Percentiles rank a stretch among this genome's conserved stretches.
Conservation (phyloP, 176 grass and related monocot species). For the sorghum (Sorghum bicolor) region DNA sequence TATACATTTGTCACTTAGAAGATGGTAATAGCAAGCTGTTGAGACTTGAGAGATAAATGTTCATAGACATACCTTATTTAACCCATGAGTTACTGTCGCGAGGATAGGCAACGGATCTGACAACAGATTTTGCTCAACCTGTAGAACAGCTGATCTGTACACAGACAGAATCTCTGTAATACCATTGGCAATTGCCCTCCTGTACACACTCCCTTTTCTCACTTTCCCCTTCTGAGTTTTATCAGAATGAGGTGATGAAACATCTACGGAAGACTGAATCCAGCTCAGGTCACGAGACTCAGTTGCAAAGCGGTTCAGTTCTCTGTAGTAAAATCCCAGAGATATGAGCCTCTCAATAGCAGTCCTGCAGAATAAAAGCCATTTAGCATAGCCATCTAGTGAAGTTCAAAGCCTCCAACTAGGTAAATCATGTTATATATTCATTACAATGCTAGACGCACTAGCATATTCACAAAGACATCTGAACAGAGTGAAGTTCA, state of each 20-base stretch:
- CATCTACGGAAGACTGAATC: constrained; percentile 58
- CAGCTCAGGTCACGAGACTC: constrained; percentile 80
- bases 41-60: no score
- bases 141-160: constrained; percentile 86
- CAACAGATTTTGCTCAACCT: constrained; percentile 91
- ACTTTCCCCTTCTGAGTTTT: constrained; percentile 41
- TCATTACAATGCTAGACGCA: not conserved
- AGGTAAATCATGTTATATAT: not conserved
- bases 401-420: not conserved
- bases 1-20: constrained; percentile 1
- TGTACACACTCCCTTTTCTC: constrained; percentile 77
- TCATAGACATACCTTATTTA: constrained; percentile 64
- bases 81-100: constrained; percentile 71
- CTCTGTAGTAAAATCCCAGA: constrained; percentile 89
- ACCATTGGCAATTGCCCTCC: constrained; percentile 91
- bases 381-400: constrained; percentile 8
- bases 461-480: not conserved
- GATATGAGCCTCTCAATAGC: constrained; percentile 83
- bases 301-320: constrained; percentile 79
- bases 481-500: not conserved
- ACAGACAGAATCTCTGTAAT: constrained; percentile 92
- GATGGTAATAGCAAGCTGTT: not conserved
- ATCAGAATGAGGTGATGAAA: constrained; percentile 35
- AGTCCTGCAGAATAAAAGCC: constrained; percentile 45
- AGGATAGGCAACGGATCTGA: constrained; percentile 90